phyloP scores from a whole-genome alignment of 2,329 filamentous ascomycete species.

The Sarocladium brachiariae region DNA sequence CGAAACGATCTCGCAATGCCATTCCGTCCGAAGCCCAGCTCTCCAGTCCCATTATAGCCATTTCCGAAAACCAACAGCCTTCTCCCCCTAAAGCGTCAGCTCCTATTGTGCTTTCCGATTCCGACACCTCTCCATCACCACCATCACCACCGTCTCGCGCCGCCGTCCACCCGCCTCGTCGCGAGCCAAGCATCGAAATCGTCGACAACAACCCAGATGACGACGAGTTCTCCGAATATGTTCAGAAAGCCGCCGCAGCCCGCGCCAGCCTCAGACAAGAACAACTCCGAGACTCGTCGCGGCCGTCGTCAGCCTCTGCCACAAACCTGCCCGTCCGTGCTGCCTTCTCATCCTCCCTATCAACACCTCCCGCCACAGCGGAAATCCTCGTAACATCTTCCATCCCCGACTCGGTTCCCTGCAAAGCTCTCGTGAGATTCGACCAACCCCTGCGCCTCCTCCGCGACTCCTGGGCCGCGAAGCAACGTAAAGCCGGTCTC shows the following conservation, averaged over 20 bases:
- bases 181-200: conserved; percentile 14
- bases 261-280: conserved; percentile 20
- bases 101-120: conserved; percentile 25
- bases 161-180: conserved; percentile 2
- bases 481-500: conserved; percentile 41
- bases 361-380: neutral
- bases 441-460: conserved; percentile 62
- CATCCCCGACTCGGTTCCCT: conserved; percentile 51
- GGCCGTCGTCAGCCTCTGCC: neutral
- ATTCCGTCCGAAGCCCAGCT: no score
- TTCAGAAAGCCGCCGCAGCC: conserved; percentile 33
- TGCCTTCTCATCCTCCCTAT: no score
- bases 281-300: neutral
- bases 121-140: conserved; percentile 22
- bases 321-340: no score
- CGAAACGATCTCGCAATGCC: conserved; percentile 24
- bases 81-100: conserved; percentile 9
- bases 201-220: conserved; percentile 23
- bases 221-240: conserved; percentile 39
- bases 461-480: conserved; percentile 60
- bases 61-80: conserved; percentile 10
- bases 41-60: neutral
- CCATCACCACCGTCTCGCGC: conserved; percentile 15
- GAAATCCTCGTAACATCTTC: conserved; percentile 49
- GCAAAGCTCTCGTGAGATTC: conserved; percentile 56